Base-by-base conservation (phyloP, 2,329 filamentous ascomycete genomes). In the Colletotrichum truncatum region DNA sequence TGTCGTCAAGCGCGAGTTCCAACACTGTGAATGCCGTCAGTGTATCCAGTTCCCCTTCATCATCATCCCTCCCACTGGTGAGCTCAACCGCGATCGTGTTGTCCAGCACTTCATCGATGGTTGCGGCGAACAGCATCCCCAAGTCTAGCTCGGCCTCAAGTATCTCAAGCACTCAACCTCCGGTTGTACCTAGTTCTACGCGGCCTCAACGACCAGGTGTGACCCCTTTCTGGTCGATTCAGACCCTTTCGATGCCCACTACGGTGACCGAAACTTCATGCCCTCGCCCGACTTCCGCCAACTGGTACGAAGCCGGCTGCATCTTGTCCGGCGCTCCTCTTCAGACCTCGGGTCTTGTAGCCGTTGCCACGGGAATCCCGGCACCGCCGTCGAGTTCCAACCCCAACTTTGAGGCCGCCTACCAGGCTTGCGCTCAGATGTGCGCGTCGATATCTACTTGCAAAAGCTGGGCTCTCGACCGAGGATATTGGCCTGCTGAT, bases 391-490 rank as follows among this genome's bases (percentile, higher is more conserved):
- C 49, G 25, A 34, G 21, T 26, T 21, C 39, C 48, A 38, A 54
- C 21, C 43, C n/a, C n/a, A n/a, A 38, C 1, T 56, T 62, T 25
- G 36, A 61, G 25, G 10, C 16, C 14, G 48, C 48, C 2, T 54
- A 54, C 52, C 39, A 62, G 16, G 58, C 58, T 53, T 62, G 58
- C 23, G 58, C 58, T 9, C 46, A 54, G 39, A 52, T 61, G 57
- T 61, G 57, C 23, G 48, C 57, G 8, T 26, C 46, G 14, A 53
- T 54, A 30, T 14, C 28, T 6, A 23, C 12, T 18, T 61, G 57
- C 46, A 30, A 28, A 21, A 61, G 57, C 48, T 61, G 57, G 57
- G 57, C 57, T 10, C 48, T 61, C 6, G 57, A 61, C 23, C 36
- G 57, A 11, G 57, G 57, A 16, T 51, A 26, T 26, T 61, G 57